Conservation (phyloP, 2,329 filamentous ascomycete genomes). For the Ophiostoma novo-ulmi region DNA sequence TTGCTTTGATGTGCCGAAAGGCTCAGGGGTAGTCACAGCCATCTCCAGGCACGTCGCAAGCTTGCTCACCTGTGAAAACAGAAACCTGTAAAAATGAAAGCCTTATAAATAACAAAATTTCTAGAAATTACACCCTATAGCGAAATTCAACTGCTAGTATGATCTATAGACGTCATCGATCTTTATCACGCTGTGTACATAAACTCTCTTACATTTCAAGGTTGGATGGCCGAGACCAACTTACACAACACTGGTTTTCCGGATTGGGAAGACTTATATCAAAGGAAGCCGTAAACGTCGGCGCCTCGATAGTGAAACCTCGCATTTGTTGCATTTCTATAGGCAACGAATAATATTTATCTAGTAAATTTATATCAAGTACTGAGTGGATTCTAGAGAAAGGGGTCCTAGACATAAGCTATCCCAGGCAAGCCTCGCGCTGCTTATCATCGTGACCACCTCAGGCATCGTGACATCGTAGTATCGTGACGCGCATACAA, state of each 20-base stretch:
- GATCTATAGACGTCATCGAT: not conserved
- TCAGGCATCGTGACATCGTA: not conserved
- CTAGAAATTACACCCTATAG: not conserved
- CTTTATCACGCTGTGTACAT: no score
- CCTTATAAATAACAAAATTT: not conserved
- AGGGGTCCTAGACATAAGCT: not conserved
- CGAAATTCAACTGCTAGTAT: not conserved
- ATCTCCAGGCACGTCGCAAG: not conserved
- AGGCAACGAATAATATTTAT: not conserved
- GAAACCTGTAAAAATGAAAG: not conserved
- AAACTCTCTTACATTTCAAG: no score
- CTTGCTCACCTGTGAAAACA: not conserved
- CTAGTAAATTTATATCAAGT: not conserved
- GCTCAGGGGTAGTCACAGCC: not conserved
- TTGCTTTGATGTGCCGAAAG: not conserved
- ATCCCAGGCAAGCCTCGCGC: not conserved
- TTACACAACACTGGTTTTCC: not conserved
- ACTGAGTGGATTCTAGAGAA: not conserved
- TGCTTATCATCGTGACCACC: not conserved
- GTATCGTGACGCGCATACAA: not conserved
- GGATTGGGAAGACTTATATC: no score
- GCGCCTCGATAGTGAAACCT: no score
- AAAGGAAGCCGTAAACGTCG: no score
- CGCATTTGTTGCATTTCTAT: no score
- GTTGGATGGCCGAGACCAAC: no score